Base-by-base conservation (phyloP, 2,329 filamentous ascomycete genomes). In the Colletotrichum spaethianum region DNA sequence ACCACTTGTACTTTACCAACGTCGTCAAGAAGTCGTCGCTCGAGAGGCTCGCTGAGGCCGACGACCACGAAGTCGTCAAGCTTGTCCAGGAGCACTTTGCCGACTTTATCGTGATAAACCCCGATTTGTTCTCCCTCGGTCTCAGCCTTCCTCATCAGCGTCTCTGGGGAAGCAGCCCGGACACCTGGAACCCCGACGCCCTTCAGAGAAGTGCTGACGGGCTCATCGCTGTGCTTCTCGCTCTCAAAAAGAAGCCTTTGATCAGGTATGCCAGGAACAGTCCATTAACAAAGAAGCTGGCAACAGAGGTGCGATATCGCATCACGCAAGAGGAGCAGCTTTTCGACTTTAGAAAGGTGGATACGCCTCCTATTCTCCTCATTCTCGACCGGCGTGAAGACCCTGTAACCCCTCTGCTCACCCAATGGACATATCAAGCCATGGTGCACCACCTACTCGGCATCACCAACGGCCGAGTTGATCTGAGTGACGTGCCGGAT, bases 391-490 rank as follows among this genome's bases (percentile, higher is more conserved):
- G 96, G 52, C 90, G 96, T 80, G 95, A 98, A 79, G 96, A 99
- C 78, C 96, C 96, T 0, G 93, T 98, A 62, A 99, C 96, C 4
- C 96, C 96, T 0, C 85, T 99, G 14, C 88, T 99, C 60, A 98
- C 95, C 3, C 96, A 99, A 80, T 99, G 96, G 96, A 99, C 96
- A 33, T 99, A 99, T 79, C 96, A 99, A 83, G 96, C 96, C n/a
- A 99, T 99, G 95, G 96, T 99, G 0, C 96, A 99, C 80, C 96
- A 99, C 79, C 85, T 98, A 2, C 87, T 99, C 16, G 96, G 96
- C 6, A 98, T 99, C 75, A 90, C 93, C 70, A 98, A 98, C 80
- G 96, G 96, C n/a, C 90, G 96, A 62, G 96, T 99, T 0, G 93
- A 98, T 79, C 86, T 99, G 42, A 93, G 92, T 74, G 90, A 94